Percentiles rank a stretch among this genome's conserved stretches.
phyloP scores from a whole-genome alignment of 169 alveolate species.

The Besnoitia besnoiti region DNA sequence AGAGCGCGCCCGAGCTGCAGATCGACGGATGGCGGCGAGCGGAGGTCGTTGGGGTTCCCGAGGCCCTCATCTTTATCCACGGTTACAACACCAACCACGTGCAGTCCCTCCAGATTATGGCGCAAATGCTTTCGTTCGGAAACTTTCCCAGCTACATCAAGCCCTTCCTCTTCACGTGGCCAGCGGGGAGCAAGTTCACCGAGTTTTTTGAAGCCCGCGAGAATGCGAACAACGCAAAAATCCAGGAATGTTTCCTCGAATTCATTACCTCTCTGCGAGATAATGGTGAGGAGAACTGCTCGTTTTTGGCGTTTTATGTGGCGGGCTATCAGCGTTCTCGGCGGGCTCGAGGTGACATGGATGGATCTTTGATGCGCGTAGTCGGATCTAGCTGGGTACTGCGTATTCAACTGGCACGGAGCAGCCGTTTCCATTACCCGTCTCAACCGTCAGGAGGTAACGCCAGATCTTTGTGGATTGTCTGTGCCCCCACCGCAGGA shows the following conservation, averaged over 20 bases:
- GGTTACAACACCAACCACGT: slow-evolving; percentile 86
- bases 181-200: slow-evolving; percentile 72
- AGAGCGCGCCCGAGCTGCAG: slow-evolving; percentile 51
- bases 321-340: too few relatives aligned
- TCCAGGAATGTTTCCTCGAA: slow-evolving; percentile 33
- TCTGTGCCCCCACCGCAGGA: slow-evolving; percentile 69
- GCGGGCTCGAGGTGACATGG: too few relatives aligned
- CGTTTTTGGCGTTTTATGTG: too few relatives aligned
- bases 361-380: too few relatives aligned
- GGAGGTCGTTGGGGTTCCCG: slow-evolving; percentile 67
- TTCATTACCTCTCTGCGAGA: slow-evolving; percentile 45
- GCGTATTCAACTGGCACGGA: too few relatives aligned
- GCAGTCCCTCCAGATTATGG: slow-evolving; percentile 63
- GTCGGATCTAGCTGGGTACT: too few relatives aligned
- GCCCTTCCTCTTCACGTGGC: slow-evolving; percentile 77
- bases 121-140: slow-evolving; percentile 74
- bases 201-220: slow-evolving; percentile 73
- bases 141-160: slow-evolving; percentile 74
- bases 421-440: too few relatives aligned
- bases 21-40: slow-evolving; percentile 63
- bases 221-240: slow-evolving; percentile 56
- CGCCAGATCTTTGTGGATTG: too few relatives aligned
- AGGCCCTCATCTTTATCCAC: slow-evolving; percentile 85
- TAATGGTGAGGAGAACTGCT: slow-evolving; percentile 31
- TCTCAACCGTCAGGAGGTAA: too few relatives aligned